Conservation (phyloP, 106 monocot species). For the Agapanthus africanus region DNA sequence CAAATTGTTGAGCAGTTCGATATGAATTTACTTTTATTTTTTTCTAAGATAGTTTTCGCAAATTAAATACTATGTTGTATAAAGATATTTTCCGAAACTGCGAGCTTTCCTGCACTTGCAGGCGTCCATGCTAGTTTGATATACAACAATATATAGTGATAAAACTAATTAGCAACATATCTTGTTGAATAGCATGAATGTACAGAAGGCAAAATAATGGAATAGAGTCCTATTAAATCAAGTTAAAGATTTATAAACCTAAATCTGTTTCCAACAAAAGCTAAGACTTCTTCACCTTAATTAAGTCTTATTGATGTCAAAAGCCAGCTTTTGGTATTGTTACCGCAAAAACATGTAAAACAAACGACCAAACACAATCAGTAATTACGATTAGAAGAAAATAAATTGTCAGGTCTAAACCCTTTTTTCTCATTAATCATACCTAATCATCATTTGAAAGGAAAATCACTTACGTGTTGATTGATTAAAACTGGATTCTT, state of each 20-base stretch:
- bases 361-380: no score
- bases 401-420: no score
- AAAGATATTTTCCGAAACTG: no score
- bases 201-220: not conserved
- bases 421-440: no score
- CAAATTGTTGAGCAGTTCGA: not conserved
- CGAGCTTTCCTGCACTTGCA: no score
- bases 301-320: not conserved
- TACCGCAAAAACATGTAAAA: not conserved
- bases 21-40: not conserved
- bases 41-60: no score
- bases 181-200: not conserved
- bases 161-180: not conserved
- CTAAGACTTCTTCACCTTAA: not conserved
- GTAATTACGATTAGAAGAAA: no score
- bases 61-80: no score
- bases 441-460: no score
- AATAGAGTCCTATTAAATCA: not conserved
- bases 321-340: not conserved
- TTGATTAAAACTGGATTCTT: constrained; percentile 92
- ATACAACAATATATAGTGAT: no score
- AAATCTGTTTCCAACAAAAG: not conserved
- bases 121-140: no score
- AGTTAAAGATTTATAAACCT: not conserved
- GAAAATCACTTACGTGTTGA: constrained; percentile 59